phyloP scores from a whole-genome alignment of 306 rosid genomes.

The Casuarina cunninghamiana region DNA sequence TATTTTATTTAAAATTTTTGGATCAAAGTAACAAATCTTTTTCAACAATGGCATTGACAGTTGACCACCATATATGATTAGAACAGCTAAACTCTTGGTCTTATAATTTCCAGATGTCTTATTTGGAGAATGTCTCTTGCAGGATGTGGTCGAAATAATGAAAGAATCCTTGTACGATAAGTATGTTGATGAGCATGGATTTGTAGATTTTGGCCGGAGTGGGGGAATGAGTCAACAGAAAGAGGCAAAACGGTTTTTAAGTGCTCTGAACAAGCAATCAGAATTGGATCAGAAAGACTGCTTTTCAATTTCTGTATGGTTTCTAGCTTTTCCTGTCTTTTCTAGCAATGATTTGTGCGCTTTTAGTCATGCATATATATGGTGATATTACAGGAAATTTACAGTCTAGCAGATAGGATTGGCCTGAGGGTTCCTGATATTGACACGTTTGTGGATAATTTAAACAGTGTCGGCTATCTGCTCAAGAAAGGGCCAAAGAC shows the following conservation, averaged over 20 bases:
- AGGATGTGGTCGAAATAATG: conserved; percentile 98
- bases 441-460: conserved; percentile 77
- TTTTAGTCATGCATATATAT: conserved; percentile 4
- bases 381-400: conserved; percentile 74
- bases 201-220: conserved; percentile 91
- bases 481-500: conserved; percentile 89
- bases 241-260: conserved; percentile 87
- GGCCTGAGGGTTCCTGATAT: conserved; percentile 79
- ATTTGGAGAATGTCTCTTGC: conserved; percentile 33
- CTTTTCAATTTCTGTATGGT: conserved; percentile 72
- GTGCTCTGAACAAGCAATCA: conserved; percentile 90
- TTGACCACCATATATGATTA: conserved; percentile 15
- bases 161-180: conserved; percentile 92
- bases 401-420: conserved; percentile 83
- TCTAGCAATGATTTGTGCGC: conserved; percentile 8
- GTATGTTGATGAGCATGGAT: conserved; percentile 89
- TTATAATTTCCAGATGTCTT: conserved; percentile 16
- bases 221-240: conserved; percentile 99
- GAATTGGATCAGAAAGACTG: conserved; percentile 84
- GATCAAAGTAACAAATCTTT: background rate
- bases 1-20: background rate
- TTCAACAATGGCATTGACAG: conserved; percentile 5
- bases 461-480: conserved; percentile 78
- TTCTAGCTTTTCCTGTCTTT: conserved; percentile 19
- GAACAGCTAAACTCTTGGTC: background rate